Base-by-base conservation (phyloP, 83 land plant species). In the Isoetes engelmannii region DNA sequence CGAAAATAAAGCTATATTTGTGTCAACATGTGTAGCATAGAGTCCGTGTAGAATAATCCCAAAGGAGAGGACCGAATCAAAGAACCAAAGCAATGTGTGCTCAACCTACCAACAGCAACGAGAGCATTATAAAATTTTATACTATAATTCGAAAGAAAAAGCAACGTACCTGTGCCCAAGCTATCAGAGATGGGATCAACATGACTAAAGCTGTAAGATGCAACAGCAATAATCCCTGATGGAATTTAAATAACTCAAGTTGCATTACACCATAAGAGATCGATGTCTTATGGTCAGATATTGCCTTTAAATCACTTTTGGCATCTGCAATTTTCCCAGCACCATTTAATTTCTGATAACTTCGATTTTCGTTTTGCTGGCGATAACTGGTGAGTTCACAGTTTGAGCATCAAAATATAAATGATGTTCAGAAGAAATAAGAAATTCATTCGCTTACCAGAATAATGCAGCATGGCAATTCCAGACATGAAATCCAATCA, bases 31-130 rank as follows among this genome's bases (percentile, higher is more conserved):
- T 9, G 82, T 82, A 48, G 77, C 81, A 54, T 68, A 74, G 44
- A 88, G 68, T 7, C 89, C 97, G 68, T 94, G 99, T n/a, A 88
- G 80, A 66, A 94, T 81, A 45, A 84, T 82, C 28, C 97, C 90
- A 18, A 77, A 64, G 57, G 88, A 86, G 45, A 94, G 84, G 19
- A 72, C 49, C 18, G 97, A 83, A 71, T 94, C 93, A 18, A 84
- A 53, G 57, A 94, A 74, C 82, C 87, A 77, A 15, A 97, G 99
- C 45, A 86, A 71, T 62, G 79, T 83, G 55, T 81, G 81, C 37
- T 81, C 80, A 28, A 28, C 37, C 37, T 28, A 28, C 37, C 37
- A 28, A 28, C 37, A 28, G 37, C 37, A 28, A 28, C 37, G 37
- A 28, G 37, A 28, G 37, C 37, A 28, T 28, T 28, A 28, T 28